Evolutionary conservation across 345 rosid species (phyloP).

Genomic region (Lenwebbia sp.): DNA sequence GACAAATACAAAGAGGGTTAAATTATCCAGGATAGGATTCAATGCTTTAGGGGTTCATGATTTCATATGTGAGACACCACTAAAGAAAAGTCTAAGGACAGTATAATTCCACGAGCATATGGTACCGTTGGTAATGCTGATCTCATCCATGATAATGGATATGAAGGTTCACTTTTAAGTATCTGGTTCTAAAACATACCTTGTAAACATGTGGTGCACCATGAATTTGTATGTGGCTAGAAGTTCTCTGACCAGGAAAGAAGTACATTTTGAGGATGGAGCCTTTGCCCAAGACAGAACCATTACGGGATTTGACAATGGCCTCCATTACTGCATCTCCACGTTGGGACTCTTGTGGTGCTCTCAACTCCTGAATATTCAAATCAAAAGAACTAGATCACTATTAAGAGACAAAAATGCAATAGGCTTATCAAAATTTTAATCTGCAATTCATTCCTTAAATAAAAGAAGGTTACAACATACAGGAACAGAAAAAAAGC

Average conservation of each 20-base stretch:
- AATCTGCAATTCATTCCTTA: not conserved
- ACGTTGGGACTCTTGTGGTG: slow-evolving; percentile 68
- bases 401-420: not conserved
- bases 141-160: not conserved
- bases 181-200: slow-evolving; percentile 24
- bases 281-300: slow-evolving; percentile 87
- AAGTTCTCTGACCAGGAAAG: slow-evolving; percentile 90
- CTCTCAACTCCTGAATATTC: slow-evolving; percentile 67
- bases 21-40: not conserved
- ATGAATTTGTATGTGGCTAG: slow-evolving; percentile 71
- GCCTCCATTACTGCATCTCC: slow-evolving; percentile 99
- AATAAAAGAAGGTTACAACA: slow-evolving; percentile 7
- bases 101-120: not conserved
- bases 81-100: not conserved
- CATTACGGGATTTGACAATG: slow-evolving; percentile 69
- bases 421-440: not conserved
- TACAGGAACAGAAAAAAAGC: slow-evolving; percentile 85
- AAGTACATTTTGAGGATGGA: slow-evolving; percentile 83
- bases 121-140: not conserved
- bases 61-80: not conserved
- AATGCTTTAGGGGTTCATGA: not conserved
- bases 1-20: not conserved
- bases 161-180: not conserved
- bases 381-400: not conserved
- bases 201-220: slow-evolving; percentile 90